These are phyloP conservation scores for Petunia axillaris DNA, from an alignment of 257 asterid genomes.

Conservation along the genomic window DNA sequence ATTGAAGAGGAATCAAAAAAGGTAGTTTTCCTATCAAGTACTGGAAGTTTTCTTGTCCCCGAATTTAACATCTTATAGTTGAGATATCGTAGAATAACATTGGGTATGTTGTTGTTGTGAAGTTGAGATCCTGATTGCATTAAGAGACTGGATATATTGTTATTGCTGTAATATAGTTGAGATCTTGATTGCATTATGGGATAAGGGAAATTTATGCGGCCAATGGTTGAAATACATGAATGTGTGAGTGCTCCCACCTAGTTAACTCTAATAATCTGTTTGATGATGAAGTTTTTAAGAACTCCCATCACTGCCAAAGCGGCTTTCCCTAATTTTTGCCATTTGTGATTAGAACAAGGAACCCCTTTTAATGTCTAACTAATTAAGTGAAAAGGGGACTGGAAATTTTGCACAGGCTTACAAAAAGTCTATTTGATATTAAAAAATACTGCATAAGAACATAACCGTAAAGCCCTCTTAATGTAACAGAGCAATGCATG, in stretches of 20 bases:
- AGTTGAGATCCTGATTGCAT: not conserved
- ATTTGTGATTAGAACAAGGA: not conserved
- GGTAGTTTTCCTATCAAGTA: no score
- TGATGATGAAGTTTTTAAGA: not conserved
- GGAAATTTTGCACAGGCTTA: no score
- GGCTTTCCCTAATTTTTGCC: not conserved
- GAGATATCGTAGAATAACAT: no score
- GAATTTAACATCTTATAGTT: no score
- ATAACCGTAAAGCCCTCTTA: no score
- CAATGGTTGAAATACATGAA: not conserved
- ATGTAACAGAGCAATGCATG: conserved; percentile 4
- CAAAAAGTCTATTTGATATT: no score
- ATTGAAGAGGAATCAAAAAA: no score
- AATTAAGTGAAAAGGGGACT: no score
- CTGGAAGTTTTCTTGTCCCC: no score
- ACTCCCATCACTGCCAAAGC: not conserved
- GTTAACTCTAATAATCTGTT: not conserved
- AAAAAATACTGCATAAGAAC: no score
- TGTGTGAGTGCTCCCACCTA: not conserved
- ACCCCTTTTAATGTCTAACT: not conserved
- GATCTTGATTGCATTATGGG: not conserved
- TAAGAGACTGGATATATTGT: no score
- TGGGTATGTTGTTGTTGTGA: not conserved
- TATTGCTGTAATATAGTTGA: not conserved
- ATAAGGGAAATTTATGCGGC: not conserved